Percentiles rank a stretch among this genome's conserved stretches.
Conservation (phyloP, 495 filamentous ascomycete genomes). For the Talaromyces nanjingensis region DNA sequence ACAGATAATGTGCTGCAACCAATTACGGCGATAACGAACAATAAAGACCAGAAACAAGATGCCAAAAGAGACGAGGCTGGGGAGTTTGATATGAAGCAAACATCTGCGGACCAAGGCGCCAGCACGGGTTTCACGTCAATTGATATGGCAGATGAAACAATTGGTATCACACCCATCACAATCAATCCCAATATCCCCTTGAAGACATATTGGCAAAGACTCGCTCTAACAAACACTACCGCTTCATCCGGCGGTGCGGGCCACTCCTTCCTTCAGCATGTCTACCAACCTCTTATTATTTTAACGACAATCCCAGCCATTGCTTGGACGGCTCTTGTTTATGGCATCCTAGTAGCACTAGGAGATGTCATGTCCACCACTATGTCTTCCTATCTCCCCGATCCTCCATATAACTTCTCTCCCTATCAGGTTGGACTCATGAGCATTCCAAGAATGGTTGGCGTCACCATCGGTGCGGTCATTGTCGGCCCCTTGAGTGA, state of each 20-base stretch:
- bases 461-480: slow-evolving; percentile 24
- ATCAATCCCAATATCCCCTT: slow-evolving; percentile 12
- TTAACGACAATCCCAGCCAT: slow-evolving; percentile 25
- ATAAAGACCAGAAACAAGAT: background rate
- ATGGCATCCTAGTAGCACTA: slow-evolving; percentile 28
- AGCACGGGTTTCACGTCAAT: background rate
- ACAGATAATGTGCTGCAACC: background rate
- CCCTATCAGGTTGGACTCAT: slow-evolving; percentile 29
- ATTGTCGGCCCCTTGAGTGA: slow-evolving; percentile 30
- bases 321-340: slow-evolving; percentile 26
- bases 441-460: slow-evolving; percentile 30
- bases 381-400: slow-evolving; percentile 23
- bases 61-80: background rate
- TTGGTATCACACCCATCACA: background rate
- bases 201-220: slow-evolving; percentile 15
- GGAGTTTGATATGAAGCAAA: background rate
- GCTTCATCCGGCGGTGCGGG: slow-evolving; percentile 12
- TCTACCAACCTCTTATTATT: slow-evolving; percentile 21
- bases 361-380: slow-evolving; percentile 24
- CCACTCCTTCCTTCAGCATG: slow-evolving; percentile 14
- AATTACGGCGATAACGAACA: background rate
- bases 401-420: slow-evolving; percentile 31
- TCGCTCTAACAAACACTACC: slow-evolving; percentile 15
- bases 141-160: background rate
- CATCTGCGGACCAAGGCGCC: background rate